Evolutionary conservation across 495 filamentous ascomycete species (phyloP).

Genomic region (Xylaria curta): DNA sequence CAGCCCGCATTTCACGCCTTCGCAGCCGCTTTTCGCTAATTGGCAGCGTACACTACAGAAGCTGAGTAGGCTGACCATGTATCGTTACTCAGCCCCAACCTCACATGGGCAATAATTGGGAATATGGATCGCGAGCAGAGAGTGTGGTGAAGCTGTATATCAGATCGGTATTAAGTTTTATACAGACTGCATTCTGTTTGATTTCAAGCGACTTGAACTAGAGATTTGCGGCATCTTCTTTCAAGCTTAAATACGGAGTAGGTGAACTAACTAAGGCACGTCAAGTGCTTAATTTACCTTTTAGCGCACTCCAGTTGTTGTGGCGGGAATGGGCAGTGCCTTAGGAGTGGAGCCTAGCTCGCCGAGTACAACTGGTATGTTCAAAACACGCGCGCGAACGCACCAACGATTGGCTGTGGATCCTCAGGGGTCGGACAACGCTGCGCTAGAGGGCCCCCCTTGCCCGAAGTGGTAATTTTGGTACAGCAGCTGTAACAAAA

Average conservation of each 20-base stretch:
- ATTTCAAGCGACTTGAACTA: background rate
- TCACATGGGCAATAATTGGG: background rate
- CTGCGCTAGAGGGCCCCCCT: constrained; percentile 2
- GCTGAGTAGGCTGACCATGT: constrained; percentile 14
- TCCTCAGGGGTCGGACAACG: constrained; percentile 12
- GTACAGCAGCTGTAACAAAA: constrained; percentile 25
- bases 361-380: background rate
- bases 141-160: background rate
- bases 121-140: background rate
- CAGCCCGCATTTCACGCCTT: constrained; percentile 11
- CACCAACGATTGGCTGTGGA: constrained; percentile 10
- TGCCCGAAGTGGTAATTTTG: constrained; percentile 14
- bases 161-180: too few relatives aligned
- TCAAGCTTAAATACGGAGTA: background rate
- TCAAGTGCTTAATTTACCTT: background rate
- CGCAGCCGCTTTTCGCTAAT: constrained; percentile 11
- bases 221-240: background rate
- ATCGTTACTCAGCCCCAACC: constrained; percentile 2
- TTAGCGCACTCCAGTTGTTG: background rate
- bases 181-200: too few relatives aligned
- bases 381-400: background rate
- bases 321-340: constrained; percentile 9
- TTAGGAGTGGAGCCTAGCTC: background rate
- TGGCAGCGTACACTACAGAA: background rate
- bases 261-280: too few relatives aligned